phyloP scores from a whole-genome alignment of 164 flowering plant species.

The Tetracentron sinense region DNA sequence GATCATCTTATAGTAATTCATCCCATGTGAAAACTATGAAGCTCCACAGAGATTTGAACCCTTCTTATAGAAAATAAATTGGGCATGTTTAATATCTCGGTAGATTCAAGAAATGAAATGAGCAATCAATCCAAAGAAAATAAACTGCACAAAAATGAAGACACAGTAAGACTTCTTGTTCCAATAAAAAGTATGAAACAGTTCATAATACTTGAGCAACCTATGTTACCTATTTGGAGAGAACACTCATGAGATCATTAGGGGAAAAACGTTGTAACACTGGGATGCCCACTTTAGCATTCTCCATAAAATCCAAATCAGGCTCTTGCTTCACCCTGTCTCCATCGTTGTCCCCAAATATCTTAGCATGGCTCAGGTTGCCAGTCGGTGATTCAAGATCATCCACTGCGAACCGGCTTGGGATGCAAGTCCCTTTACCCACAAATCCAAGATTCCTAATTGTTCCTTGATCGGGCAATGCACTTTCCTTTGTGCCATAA shows the following conservation, averaged over 20 bases:
- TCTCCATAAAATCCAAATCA: constrained; percentile 35
- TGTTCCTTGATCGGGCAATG: constrained; percentile 38
- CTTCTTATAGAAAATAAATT: no score
- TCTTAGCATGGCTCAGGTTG: constrained; percentile 27
- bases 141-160: no score
- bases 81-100: no score
- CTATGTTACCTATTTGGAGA: constrained; percentile 55
- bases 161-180: no score
- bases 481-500: constrained; percentile 26
- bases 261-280: constrained; percentile 33
- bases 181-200: no score
- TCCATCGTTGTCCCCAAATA: constrained; percentile 22
- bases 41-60: no score
- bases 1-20: no score
- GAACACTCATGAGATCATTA: constrained; percentile 60
- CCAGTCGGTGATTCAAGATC: constrained; percentile 38
- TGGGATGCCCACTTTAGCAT: constrained; percentile 37
- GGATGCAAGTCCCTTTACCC: constrained; percentile 45
- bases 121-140: no score
- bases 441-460: constrained; percentile 43
- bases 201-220: no score
- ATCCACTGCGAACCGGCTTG: constrained; percentile 59
- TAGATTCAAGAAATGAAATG: no score
- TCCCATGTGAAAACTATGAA: no score
- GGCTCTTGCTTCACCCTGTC: constrained; percentile 58